These are phyloP conservation scores for Yarrowia keelungensis DNA, from an alignment of 805 yeast genomes.

Conservation along the genomic window DNA sequence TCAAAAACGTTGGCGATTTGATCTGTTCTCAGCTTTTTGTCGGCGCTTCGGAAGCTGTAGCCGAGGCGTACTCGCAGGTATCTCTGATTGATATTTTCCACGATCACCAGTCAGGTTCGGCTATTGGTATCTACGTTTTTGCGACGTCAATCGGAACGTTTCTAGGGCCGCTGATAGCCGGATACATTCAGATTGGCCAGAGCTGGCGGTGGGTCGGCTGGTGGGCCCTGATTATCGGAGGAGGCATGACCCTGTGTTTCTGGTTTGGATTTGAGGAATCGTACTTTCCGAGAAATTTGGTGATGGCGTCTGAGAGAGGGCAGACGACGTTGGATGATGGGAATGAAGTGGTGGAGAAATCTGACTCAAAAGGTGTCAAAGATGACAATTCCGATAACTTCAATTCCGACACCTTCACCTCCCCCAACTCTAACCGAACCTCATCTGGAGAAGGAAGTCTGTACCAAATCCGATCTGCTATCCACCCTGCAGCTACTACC, in stretches of 20 bases:
- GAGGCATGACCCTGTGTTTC: conserved; percentile 60
- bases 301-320: conserved; percentile 29
- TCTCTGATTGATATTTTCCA: conserved; percentile 71
- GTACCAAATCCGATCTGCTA: conserved; percentile 7
- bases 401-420: background rate
- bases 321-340: conserved; percentile 13
- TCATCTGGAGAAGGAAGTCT: conserved; percentile 1
- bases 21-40: conserved; percentile 81
- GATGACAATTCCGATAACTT: background rate
- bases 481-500: background rate
- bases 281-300: conserved; percentile 51
- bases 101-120: conserved; percentile 78
- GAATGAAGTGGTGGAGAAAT: background rate
- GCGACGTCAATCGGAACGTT: conserved; percentile 81
- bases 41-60: conserved; percentile 84
- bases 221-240: conserved; percentile 69
- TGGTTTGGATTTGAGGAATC: conserved; percentile 76
- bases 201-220: conserved; percentile 82
- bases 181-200: conserved; percentile 64
- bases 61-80: conserved; percentile 76
- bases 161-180: conserved; percentile 79
- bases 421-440: background rate
- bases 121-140: conserved; percentile 73
- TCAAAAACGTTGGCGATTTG: conserved; percentile 63
- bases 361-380: too few species aligned